Base-by-base conservation (phyloP, 2,329 filamentous ascomycete species). In the Aspergillus candidus region DNA sequence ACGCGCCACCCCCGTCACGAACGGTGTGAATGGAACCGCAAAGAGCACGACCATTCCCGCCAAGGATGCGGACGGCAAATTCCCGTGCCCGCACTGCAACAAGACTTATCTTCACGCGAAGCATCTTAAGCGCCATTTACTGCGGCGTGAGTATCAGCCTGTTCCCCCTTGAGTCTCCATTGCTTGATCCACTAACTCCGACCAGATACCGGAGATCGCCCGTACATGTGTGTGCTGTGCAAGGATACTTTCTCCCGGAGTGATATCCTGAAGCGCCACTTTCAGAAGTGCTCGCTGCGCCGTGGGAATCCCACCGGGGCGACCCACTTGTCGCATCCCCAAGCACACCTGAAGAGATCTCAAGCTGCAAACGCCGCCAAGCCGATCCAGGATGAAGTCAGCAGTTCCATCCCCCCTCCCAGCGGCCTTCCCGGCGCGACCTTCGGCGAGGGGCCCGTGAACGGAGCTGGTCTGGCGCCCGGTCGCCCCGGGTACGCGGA, bases 51-150 rank as follows among this genome's bases (percentile, higher is more conserved):
- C 87, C 50, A 93, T 94, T 51, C 89, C 90, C 12, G 85, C 88
- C 57, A 96, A 97, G 74, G 91, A 97, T 68, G 88, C 89, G 7
- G 91, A 97, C 66, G 93, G 93, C 63, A 97, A 97, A 74, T 98
- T 94, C 64, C 91, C 93, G 48, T 98, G 93, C 72, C 89, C 89
- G 59, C 90, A 97, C 68, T 98, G 93, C 73, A 95, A 88, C 60
- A 97, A 97, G 76, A 96, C 90, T 6, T 98, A 98, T 65, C 77
- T 97, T 46, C 93, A 97, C 67, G 86, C 91, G 37, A 97, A 98
- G 76, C 93, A 97, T 71, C 71, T 97, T 58, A 97, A 97, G 79
- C 86, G 93, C 60, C 93, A 97, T 77, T 79, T 97, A 47, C 75
- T 97, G 57, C 79, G 93, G 77, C 93, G 91, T 96, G 79, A 89